Evolutionary conservation across 2,329 filamentous ascomycete genomes (phyloP), one percentile per base, ranked within the genome.

Genomic region (Fusarium goolgardi): DNA sequence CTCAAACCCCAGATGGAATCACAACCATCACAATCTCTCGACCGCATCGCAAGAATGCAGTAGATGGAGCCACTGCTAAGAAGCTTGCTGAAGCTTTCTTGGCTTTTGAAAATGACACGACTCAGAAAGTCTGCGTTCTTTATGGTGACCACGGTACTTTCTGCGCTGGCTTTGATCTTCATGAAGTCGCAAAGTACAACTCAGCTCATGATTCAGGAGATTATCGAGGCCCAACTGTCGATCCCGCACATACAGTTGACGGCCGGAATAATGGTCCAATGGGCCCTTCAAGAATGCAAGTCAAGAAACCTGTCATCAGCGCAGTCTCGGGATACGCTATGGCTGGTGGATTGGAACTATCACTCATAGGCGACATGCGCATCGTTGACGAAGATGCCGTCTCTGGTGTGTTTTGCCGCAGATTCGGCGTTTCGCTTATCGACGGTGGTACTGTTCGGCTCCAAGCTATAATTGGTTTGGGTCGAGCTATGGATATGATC

Each of bases 361-460:
- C 59, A 2, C 59, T 63, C 3, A 37, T 63, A n/a, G 59, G 58
- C 6, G 59, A 63, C n/a, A 55, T 62, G 1, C 59, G 59, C 0
- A 5, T 62, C 11, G 59, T 20, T 6, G 59, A 62, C 16, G 59
- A 62, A 35, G 47, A 62, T 3, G 40, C 59, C 0, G 20, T 62
- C 0, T 62, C 61, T 11, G 59, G 59, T 5, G 59, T 62, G 1
- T 61, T 62, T 2, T 62, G 59, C 18, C 59, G 59, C 11, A 39
- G 59, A 31, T 63, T 63, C 23, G 59, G 59, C 10, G 59, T 63
- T 2, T 58, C 59, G 8, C 59, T 63, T 21, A 63, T 63, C 3
- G 59, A 63, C 1, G 59, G 59, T 11, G 59, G 58, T 2, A 63
- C 58, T 0, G 59, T 63, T 32, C 59, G 59, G 8, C 50, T 63